phyloP scores from a whole-genome alignment of 163 green algal species.

The Trebouxia gelatinosa region DNA sequence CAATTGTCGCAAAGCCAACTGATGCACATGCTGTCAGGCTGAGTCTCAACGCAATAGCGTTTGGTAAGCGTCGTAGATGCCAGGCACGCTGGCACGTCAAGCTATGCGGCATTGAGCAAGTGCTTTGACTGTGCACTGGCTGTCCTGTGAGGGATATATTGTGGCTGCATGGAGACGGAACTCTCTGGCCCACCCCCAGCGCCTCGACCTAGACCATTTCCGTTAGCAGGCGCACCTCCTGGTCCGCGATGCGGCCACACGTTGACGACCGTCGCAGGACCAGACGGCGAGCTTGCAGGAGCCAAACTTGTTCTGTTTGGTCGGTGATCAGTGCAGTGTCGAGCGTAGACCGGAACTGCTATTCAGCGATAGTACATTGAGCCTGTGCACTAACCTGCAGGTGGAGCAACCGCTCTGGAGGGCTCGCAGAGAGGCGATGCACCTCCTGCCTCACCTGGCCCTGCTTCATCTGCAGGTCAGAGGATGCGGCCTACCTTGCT shows the following conservation, averaged over 20 bases:
- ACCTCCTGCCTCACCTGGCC: conserved; percentile 38
- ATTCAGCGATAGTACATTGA: no score
- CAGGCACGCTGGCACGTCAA: no score
- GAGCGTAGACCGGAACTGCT: no score
- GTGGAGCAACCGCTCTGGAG: conserved; percentile 94
- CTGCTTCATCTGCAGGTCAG: conserved; percentile 34
- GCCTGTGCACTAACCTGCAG: no score
- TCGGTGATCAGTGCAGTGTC: conserved; percentile 45
- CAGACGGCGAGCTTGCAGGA: conserved; percentile 68
- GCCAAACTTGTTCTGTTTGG: conserved; percentile 86
- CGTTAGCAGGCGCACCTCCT: conserved; percentile 38
- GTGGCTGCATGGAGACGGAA: no score
- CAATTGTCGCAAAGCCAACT: no score
- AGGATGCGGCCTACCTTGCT: neutral
- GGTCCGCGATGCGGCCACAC: conserved; percentile 85
- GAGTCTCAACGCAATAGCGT: no score
- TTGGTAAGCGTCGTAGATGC: no score
- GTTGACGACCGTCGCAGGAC: conserved; percentile 83
- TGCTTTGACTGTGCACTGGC: no score
- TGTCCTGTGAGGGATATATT: no score
- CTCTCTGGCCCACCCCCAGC: conserved; percentile 30
- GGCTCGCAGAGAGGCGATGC: conserved; percentile 45
- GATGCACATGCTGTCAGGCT: no score
- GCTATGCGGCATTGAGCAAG: no score
- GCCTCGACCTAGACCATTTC: conserved; percentile 39